Evolutionary conservation across 1,139 yeast genomes (phyloP).

Genomic region (Geotrichum histeridarum): DNA sequence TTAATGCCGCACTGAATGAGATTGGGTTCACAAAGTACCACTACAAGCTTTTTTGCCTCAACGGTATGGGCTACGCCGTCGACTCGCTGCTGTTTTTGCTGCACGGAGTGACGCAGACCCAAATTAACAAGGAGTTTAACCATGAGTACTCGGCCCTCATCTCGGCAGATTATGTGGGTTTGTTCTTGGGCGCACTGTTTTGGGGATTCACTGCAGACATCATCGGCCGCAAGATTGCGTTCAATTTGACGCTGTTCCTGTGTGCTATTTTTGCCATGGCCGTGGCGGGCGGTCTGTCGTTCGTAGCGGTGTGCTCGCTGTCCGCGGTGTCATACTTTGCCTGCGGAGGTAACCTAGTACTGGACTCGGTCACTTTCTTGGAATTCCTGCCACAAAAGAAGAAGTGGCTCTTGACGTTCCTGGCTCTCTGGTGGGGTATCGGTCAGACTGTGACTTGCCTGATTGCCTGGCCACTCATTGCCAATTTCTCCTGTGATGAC

Average conservation of each 20-base stretch:
- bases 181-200: conserved; percentile 51
- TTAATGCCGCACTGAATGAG: conserved; percentile 33
- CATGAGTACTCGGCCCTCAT: conserved; percentile 37
- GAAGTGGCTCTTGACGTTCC: conserved; percentile 51
- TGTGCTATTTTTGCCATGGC: conserved; percentile 50
- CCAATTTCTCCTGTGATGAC: conserved; percentile 44
- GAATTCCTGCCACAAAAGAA: conserved; percentile 53
- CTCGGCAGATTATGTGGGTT: conserved; percentile 45
- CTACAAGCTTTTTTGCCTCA: conserved; percentile 30
- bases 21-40: conserved; percentile 32
- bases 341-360: conserved; percentile 55
- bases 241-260: conserved; percentile 50
- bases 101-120: conserved; percentile 42
- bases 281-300: conserved; percentile 48
- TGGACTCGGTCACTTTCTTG: conserved; percentile 56
- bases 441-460: conserved; percentile 55
- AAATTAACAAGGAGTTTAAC: conserved; percentile 27
- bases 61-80: conserved; percentile 60
- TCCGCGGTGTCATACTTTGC: conserved; percentile 37
- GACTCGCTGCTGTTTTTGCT: conserved; percentile 52
- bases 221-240: conserved; percentile 53
- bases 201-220: conserved; percentile 47
- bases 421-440: conserved; percentile 60
- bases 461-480: conserved; percentile 55
- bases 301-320: conserved; percentile 47